Evolutionary conservation across 345 rosid genomes (phyloP).

Genomic region (Geranium brycei): DNA sequence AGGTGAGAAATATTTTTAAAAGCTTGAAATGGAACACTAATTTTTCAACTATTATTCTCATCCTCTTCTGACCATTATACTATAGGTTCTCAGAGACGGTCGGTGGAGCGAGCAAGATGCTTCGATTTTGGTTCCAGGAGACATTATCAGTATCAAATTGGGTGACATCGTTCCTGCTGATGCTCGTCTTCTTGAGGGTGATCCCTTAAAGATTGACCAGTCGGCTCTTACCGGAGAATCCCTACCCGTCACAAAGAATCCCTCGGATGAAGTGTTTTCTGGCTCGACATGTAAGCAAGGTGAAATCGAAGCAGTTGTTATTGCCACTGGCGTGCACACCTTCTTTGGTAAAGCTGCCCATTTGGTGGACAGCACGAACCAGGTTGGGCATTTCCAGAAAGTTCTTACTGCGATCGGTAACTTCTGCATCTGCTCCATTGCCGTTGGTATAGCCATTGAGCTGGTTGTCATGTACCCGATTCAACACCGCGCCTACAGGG

Average conservation of each 20-base stretch:
- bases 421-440: conserved; percentile 45
- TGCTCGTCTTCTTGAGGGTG: conserved; percentile 40
- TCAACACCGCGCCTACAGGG: conserved; percentile 29
- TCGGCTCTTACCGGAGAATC: conserved; percentile 45
- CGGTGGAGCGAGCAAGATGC: conserved; percentile 39
- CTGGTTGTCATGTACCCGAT: conserved; percentile 31
- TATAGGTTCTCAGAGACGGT: conserved; percentile 34
- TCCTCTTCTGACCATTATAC: not conserved
- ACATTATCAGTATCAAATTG: conserved; percentile 32
- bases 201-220: conserved; percentile 39
- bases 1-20: conserved; percentile 9
- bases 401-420: conserved; percentile 39
- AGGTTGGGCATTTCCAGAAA: conserved; percentile 41
- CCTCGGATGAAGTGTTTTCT: conserved; percentile 28
- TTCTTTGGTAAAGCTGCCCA: conserved; percentile 48
- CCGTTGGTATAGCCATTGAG: conserved; percentile 31
- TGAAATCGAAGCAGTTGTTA: conserved; percentile 37
- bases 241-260: conserved; percentile 30
- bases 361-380: conserved; percentile 39
- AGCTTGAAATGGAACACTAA: not conserved
- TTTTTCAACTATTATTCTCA: not conserved
- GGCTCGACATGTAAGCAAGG: conserved; percentile 50
- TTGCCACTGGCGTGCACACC: conserved; percentile 43
- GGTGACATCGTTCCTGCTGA: conserved; percentile 39
- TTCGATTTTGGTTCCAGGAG: conserved; percentile 33